Evolutionary conservation across 768 basidiomycete species (phyloP), one percentile per base, ranked within the genome.

Genomic region (Phaffia australis): DNA sequence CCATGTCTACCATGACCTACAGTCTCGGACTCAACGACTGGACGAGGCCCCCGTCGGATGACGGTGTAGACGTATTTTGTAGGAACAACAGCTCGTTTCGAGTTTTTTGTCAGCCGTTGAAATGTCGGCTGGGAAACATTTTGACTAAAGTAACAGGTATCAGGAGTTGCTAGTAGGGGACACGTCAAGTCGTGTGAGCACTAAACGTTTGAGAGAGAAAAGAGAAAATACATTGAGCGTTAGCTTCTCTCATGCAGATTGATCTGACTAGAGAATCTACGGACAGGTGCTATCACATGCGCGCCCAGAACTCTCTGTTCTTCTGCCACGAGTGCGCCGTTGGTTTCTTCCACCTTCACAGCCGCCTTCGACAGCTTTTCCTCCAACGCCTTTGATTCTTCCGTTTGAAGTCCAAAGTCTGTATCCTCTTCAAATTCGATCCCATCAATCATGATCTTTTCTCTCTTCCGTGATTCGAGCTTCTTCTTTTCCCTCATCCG

Each of bases 41-140:
- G 91, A 65, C 93, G 81, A 32, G 78, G 70, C 2, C 93, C 94
- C 59, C 90, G 81, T 42, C 84, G 85, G 64, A 99, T 81, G 35
- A 91, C 87, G 57, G 95, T 82, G 74, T 99, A 99, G 21, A 89
- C 89, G 75, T 92, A 97, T 46, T 83, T 84, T 47, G 85, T 82
- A 71, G 94, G 87, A 76, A 94, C 91, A 69, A 93, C 88, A 1
- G 90, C 91, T 42, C 82, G 76, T 29, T 82, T 83, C 27, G 87
- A 85, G 75, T 94, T 89, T 75, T 95, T 97, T 23, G 92, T 97
- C 66, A 79, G 81, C 32, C 90, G 85, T 49, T 92, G 81, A 76
- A 95, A 95, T 14, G 80, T 78, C 14, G 94, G 92, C 27, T 89
- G 83, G 73, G 93, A 89, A 51, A 94, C 77, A 66, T 64, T 49